Evolutionary conservation across 495 filamentous ascomycete species (phyloP), one percentile per base, ranked within the genome.

Genomic region (Hypoxylon rickii): DNA sequence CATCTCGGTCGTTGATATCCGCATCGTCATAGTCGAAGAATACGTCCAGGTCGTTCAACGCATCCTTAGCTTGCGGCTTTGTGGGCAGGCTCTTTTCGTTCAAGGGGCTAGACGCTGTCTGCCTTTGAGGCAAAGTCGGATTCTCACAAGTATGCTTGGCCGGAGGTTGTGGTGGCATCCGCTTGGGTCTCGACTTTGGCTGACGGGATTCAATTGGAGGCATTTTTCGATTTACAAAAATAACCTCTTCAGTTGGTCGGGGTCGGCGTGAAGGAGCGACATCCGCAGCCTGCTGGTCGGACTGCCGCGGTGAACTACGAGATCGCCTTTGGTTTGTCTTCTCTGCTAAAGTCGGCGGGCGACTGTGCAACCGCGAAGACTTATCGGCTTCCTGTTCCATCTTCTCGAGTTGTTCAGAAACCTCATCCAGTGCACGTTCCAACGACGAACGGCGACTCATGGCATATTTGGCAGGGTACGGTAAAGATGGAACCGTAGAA

Each of bases 1-100:
- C 70, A 47, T 77, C 71, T 44, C 61, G 60, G 42, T 77, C 72
- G 18, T 50, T 68, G 41, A 76, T 70, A 24, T 69, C 58, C 7
- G 58, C 58, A 26, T 76, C 72, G 3, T 70, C 65, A 10, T 66
- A 57, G 18, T 61, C 51, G 4, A 57, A 55, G 49, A 68, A 68
- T 22, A 63, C 56, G 24, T 65, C 62, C 19, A 65, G 26, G 21
- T 68, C 58, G 7, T 54, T 58, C 36, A 65, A 19, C 32, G 58
- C 44, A 6, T 55, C 45, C 39, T 58, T 34, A 0, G 63, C 55
- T 31, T 48, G 54, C 12, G 62, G 43, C n/a, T 49, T 47, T 18
- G 33, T 48, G 16, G 58, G 58, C 18, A 65, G 31, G 8, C 32
- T 47, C 44, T 65, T 61, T 17, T 60, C 57, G 16, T 45, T 41